Evolutionary conservation across 2,329 filamentous ascomycete genomes (phyloP).

Genomic region (Aureobasidium sp.): DNA sequence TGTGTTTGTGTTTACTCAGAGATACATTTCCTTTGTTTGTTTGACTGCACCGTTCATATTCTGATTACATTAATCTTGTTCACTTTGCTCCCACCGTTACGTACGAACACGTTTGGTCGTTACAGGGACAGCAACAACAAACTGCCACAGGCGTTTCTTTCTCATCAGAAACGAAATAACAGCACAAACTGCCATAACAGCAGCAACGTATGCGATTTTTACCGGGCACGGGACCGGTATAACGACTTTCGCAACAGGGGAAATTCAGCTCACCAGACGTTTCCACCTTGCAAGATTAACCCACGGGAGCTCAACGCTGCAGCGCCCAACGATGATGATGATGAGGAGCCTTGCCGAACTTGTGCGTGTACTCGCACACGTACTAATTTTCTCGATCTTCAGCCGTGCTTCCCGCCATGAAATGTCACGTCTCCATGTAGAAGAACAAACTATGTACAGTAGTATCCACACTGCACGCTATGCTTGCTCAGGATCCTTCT

Average conservation of each 20-base stretch:
- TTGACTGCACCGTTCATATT: neutral
- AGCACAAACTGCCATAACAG: slow-evolving; percentile 3
- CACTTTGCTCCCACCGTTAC: slow-evolving; percentile 7
- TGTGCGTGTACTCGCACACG: neutral
- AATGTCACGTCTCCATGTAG: neutral
- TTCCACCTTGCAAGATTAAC: neutral
- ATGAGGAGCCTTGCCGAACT: neutral
- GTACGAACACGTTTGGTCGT: slow-evolving; percentile 11
- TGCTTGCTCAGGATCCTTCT: neutral
- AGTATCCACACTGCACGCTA: slow-evolving; percentile 3
- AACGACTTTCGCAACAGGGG: slow-evolving; percentile 5
- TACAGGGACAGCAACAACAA: slow-evolving; percentile 1
- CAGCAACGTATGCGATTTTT: neutral
- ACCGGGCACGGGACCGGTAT: neutral
- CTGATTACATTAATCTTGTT: slow-evolving; percentile 8
- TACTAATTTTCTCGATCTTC: neutral
- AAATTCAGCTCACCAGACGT: neutral
- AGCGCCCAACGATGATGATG: slow-evolving; percentile 7
- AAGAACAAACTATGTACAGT: slow-evolving; percentile 7
- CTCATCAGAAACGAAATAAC: slow-evolving; percentile 12
- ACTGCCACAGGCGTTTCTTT: neutral
- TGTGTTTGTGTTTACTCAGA: neutral
- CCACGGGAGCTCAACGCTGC: neutral
- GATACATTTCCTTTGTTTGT: neutral
- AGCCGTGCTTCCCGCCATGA: neutral